Evolutionary conservation across 805 yeast species (phyloP).

Genomic region (Lipomyces sp.): DNA sequence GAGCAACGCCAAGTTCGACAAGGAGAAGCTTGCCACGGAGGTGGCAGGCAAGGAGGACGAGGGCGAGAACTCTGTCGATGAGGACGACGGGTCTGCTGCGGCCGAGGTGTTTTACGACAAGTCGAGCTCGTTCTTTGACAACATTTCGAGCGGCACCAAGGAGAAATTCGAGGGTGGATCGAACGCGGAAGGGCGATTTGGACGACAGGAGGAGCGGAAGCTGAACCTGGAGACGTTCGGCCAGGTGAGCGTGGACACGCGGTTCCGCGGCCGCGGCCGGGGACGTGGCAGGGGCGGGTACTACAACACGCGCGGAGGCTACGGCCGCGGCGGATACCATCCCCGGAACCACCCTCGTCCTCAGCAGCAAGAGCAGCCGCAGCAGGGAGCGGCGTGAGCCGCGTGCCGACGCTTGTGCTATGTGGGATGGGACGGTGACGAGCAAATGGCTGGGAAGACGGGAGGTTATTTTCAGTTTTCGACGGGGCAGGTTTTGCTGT

Average conservation of each 20-base stretch:
- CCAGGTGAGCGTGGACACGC: constrained; percentile 50
- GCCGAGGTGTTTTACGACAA: constrained; percentile 58
- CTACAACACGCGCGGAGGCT: constrained; percentile 41
- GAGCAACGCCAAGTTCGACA: constrained; percentile 64
- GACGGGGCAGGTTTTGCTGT: too few species aligned
- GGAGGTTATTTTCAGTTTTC: too few species aligned
- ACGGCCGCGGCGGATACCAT: constrained; percentile 16
- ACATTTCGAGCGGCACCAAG: constrained; percentile 61
- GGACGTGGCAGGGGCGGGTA: constrained; percentile 44
- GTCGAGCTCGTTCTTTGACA: constrained; percentile 84
- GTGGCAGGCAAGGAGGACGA: constrained; percentile 41
- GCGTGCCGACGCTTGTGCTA: background rate
- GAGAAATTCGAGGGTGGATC: constrained; percentile 41
- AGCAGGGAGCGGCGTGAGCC: constrained; percentile 1
- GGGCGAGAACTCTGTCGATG: constrained; percentile 32
- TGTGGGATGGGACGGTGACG: background rate
- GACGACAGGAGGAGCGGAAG: constrained; percentile 69
- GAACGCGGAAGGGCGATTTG: constrained; percentile 44
- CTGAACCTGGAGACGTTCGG: constrained; percentile 85
- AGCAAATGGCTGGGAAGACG: too few species aligned
- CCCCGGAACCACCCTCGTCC: background rate
- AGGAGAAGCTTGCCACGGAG: constrained; percentile 40
- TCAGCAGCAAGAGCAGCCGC: constrained; percentile 6
- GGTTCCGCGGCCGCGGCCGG: constrained; percentile 50
- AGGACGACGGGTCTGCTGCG: constrained; percentile 31